Evolutionary conservation across 768 basidiomycete genomes (phyloP).

Genomic region (Nevesoporus exiguus): DNA sequence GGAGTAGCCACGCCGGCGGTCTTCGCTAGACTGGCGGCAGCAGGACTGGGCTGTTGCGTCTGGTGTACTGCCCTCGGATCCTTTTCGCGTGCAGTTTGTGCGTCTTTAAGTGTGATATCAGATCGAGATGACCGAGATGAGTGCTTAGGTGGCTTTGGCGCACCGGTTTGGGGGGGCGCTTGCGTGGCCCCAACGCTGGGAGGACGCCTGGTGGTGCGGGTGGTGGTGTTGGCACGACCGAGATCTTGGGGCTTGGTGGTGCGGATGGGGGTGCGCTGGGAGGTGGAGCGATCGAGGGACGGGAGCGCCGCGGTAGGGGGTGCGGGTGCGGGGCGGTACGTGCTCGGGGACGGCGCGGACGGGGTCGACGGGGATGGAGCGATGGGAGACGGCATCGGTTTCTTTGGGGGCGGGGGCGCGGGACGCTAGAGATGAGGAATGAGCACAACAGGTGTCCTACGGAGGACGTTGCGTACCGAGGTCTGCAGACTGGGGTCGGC

Average conservation of each 20-base stretch:
- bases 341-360: slow-evolving; percentile 38
- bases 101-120: slow-evolving; percentile 51
- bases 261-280: slow-evolving; percentile 70
- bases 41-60: slow-evolving; percentile 54
- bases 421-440: slow-evolving; percentile 30
- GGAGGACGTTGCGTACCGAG: slow-evolving; percentile 41
- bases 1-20: slow-evolving; percentile 74
- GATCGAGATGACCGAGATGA: slow-evolving; percentile 59
- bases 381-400: slow-evolving; percentile 27
- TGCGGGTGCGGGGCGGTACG: slow-evolving; percentile 73
- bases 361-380: slow-evolving; percentile 30
- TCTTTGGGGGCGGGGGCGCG: slow-evolving; percentile 43
- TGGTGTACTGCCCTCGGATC: slow-evolving; percentile 36
- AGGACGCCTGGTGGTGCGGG: slow-evolving; percentile 58
- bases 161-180: slow-evolving; percentile 29
- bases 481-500: slow-evolving; percentile 53
- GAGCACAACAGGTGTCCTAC: neutral
- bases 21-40: slow-evolving; percentile 64
- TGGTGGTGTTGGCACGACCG: slow-evolving; percentile 67
- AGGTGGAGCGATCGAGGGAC: slow-evolving; percentile 81
- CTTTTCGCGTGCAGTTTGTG: slow-evolving; percentile 32
- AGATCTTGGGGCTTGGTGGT: slow-evolving; percentile 43
- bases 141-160: slow-evolving; percentile 40
- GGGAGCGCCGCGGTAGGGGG: slow-evolving; percentile 63
- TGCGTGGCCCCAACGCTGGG: slow-evolving; percentile 36